A percentile compares a stretch with the other conserved stretches of the same genome.
These are phyloP conservation scores for Tilletia walkeri DNA, from an alignment of 1,284 basidiomycete species.

Conservation along the genomic window DNA sequence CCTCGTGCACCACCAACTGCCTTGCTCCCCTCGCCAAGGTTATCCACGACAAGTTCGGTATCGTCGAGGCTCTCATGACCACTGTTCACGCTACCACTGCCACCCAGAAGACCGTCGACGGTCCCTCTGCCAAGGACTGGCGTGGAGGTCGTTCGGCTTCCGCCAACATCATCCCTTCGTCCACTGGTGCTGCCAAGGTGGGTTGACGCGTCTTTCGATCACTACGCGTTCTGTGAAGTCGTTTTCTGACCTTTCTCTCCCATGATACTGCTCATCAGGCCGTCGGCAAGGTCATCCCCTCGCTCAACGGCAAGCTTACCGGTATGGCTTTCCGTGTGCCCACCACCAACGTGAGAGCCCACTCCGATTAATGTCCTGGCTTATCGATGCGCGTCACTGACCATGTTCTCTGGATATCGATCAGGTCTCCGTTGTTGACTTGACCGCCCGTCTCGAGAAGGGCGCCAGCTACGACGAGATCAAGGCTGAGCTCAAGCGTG, in stretches of 20 bases:
- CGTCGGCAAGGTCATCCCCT: constrained; percentile 97
- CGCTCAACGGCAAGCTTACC: constrained; percentile 90
- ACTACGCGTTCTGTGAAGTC: background rate
- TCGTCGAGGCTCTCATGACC: constrained; percentile 77
- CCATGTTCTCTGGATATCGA: background rate
- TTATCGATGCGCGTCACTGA: background rate
- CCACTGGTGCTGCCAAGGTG: constrained; percentile 92
- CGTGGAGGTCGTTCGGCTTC: constrained; percentile 90
- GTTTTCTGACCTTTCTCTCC: no score
- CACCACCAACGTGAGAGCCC: constrained; percentile 74
- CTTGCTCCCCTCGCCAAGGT: constrained; percentile 98
- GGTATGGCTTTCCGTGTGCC: constrained; percentile 98
- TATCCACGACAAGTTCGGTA: constrained; percentile 75
- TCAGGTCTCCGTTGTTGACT: constrained; percentile 73
- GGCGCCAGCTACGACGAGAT: constrained; percentile 77
- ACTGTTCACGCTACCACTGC: constrained; percentile 83
- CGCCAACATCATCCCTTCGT: constrained; percentile 99
- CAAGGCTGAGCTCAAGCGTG: constrained; percentile 81
- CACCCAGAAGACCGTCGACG: constrained; percentile 99
- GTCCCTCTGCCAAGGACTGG: constrained; percentile 67
- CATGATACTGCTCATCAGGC: constrained; percentile 58
- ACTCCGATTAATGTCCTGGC: background rate
- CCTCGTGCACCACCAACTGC: constrained; percentile 96
- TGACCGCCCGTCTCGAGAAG: constrained; percentile 91
- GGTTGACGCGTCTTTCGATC: constrained; percentile 17